Evolutionary conservation across 108 stramenopile genomes (phyloP), one percentile per base, ranked within the genome.

Genomic region (Fistulifera pelliculosa): DNA sequence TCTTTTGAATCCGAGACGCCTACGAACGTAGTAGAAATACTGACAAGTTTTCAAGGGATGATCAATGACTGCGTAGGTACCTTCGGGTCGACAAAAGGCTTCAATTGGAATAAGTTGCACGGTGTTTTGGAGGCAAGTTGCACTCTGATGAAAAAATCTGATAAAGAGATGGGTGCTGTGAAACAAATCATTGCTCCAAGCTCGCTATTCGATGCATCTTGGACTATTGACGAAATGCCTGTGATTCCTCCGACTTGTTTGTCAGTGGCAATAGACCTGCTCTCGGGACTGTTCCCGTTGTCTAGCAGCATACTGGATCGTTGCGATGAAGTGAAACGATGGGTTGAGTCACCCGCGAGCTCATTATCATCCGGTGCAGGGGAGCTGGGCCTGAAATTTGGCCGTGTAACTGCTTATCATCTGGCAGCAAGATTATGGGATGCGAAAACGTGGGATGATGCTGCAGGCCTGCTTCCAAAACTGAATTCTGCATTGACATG

Each of bases 401-500:
- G 56, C n/a, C 41, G 21, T 51, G 26, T 47, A 18, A 47, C 19
- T 21, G 53, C 53, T 35, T 8, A 4, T 27, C 27, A 42, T 17
- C 27, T 42, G 10, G 23, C 21, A 23, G 12, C 21, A 2, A 42
- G 27, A 57, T 21, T 23, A 7, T 24, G 41, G 27, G 26, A 15
- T 54, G 4, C n/a, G 35, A 27, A n/a, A 31, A 18, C 7, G 13
- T 17, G 35, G 12, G 35, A 41, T 1, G 41, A 40, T 10, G 44
- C 8, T 8, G 38, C 41, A 40, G 22, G 56, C 17, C 3, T n/a
- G 11, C 8, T 71, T 2, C 41, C 18, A 40, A 13, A 38, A 17
- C 27, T 76, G 39, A 24, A 56, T 45, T n/a, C 17, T 6, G 12
- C 75, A 5, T 60, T 82, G 16, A 13, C 22, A 1, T 54, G 42